Percentiles rank a stretch among this genome's conserved stretches.
These are phyloP conservation scores for Agrostemma githago DNA, from an alignment of 148 eudicot genomes.

Conservation along the genomic window DNA sequence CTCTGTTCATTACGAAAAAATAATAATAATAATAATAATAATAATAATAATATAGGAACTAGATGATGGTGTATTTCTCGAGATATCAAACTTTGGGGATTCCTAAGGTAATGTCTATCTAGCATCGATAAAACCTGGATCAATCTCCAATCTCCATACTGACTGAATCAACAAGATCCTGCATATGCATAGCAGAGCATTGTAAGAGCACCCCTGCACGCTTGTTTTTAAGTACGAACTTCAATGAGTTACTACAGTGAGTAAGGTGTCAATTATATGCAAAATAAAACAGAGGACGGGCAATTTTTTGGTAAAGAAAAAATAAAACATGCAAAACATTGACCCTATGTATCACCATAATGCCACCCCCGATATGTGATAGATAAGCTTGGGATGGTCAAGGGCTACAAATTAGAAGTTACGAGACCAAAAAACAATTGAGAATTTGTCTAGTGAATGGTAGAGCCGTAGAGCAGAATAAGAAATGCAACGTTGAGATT, in stretches of 20 bases:
- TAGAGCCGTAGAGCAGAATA: background rate
- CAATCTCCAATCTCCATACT: conserved; percentile 55
- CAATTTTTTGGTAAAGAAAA: background rate
- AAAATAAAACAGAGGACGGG: background rate
- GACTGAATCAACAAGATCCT: conserved; percentile 60
- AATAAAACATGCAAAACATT: background rate
- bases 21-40: background rate
- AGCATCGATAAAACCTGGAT: conserved; percentile 27
- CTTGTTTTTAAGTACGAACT: background rate
- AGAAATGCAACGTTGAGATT: background rate
- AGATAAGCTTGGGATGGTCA: background rate
- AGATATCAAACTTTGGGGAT: conserved; percentile 25
- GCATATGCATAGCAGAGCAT: conserved; percentile 24
- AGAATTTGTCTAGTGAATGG: background rate
- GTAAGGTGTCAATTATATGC: background rate
- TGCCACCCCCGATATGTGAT: background rate
- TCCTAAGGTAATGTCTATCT: conserved; percentile 24
- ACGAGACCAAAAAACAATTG: background rate
- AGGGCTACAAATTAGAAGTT: background rate
- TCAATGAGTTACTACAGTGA: background rate
- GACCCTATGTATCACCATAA: background rate
- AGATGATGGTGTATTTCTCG: background rate
- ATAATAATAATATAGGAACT: background rate
- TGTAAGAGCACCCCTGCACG: conserved; percentile 1
- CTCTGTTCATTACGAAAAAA: background rate